Conservation (phyloP, 768 basidiomycete species). For the Dioszegia hungarica region DNA sequence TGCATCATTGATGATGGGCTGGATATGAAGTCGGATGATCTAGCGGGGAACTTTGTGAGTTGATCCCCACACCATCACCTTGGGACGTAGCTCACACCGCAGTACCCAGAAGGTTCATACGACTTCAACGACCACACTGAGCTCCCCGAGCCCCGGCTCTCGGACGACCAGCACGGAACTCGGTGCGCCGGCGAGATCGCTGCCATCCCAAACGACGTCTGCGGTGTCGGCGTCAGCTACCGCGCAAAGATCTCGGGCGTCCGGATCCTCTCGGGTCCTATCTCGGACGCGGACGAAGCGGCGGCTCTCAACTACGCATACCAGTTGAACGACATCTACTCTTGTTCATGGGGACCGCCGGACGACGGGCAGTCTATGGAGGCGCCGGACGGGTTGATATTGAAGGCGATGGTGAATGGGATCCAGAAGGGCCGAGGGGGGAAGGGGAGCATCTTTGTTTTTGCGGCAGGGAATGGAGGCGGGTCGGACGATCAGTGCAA, state of each 20-base stretch:
- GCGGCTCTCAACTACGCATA: slow-evolving; percentile 90
- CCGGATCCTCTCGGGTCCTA: slow-evolving; percentile 89
- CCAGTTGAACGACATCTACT: slow-evolving; percentile 86
- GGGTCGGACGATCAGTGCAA: slow-evolving; percentile 91
- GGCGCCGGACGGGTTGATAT: slow-evolving; percentile 80
- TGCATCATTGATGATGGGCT: slow-evolving; percentile 93
- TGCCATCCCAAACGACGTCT: slow-evolving; percentile 84
- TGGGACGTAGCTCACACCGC: neutral
- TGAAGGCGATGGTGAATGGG: slow-evolving; percentile 90
- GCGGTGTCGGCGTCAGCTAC: slow-evolving; percentile 92
- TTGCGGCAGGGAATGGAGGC: slow-evolving; percentile 95
- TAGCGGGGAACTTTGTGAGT: slow-evolving; percentile 87
- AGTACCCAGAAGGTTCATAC: slow-evolving; percentile 84
- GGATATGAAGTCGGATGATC: slow-evolving; percentile 80
- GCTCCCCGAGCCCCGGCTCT: slow-evolving; percentile 78
- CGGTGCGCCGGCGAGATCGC: slow-evolving; percentile 96
- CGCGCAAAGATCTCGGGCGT: slow-evolving; percentile 85
- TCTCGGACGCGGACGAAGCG: slow-evolving; percentile 93
- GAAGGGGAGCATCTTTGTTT: slow-evolving; percentile 90
- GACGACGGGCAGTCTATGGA: slow-evolving; percentile 95
- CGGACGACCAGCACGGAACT: slow-evolving; percentile 93
- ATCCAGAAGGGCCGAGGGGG: slow-evolving; percentile 82
- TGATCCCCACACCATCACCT: neutral
- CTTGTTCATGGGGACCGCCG: slow-evolving; percentile 97
- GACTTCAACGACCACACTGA: slow-evolving; percentile 93